Base-by-base conservation (phyloP, 1,284 basidiomycete species). In the Thelephora terrestris region DNA sequence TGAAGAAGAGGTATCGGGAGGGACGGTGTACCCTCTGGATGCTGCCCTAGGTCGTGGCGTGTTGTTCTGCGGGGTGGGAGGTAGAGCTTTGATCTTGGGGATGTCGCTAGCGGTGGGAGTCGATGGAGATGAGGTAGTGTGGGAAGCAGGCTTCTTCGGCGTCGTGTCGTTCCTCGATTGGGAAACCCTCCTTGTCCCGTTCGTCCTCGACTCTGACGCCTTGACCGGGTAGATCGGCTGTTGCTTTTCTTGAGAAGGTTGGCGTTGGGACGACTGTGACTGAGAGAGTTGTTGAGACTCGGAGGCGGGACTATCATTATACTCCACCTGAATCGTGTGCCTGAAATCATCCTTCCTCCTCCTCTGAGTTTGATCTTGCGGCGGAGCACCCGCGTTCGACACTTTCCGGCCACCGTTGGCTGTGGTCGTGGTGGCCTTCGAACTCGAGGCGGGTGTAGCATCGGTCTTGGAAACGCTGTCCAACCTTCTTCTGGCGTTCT, bases 301-400 rank as follows among this genome's bases (percentile, higher is more conserved):
- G 51, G 53, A 32, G 29, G 29, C 14, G 29, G 29, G 7, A 20
- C 61, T 63, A 58, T 63, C 63, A 20, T 84, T 83, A 56, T 93
- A 93, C 63, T 95, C 92, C 49, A 96, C 84, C 64, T 96, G 91
- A 37, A 95, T 90, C 2, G 92, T 95, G 65, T 95, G 91, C 14
- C 85, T 68, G 62, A 82, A 78, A 47, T 63, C 71, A 17, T 60
- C 64, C 47, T 66, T 70, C 60, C 69, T 67, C 55, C 70, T 70
- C 50, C 62, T 61, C 10, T 62, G 53, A 3, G 7, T 12, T 10
- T 32, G 29, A 44, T 71, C 68, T 16, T 65, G 57, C 7, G 63
- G 60, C 35, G 61, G 57, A 17, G 64, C 63, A 35, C 60, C 51
- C 10, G 59, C 54, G 29, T 32, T 32, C 7, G 29, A 32, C 4